phyloP scores from a whole-genome alignment of 2,329 filamentous ascomycete genomes.

The Epichloe coenophiala region DNA sequence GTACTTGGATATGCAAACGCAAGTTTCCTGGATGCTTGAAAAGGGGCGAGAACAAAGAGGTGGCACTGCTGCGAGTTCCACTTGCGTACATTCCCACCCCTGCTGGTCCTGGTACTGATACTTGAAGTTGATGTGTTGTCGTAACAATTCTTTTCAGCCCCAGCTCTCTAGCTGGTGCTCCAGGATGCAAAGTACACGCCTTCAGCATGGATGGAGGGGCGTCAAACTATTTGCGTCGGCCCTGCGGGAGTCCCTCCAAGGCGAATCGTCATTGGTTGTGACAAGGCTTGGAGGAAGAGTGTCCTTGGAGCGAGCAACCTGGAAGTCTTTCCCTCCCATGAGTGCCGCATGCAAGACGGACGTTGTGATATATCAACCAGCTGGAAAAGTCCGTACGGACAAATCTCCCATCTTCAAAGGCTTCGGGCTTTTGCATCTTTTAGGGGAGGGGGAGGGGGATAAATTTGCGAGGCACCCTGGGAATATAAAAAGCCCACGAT shows the following conservation, averaged over 20 bases:
- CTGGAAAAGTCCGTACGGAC: not conserved
- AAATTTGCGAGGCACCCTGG: too few species aligned
- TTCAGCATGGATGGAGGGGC: not conserved
- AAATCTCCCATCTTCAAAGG: not conserved
- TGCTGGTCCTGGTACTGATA: too few species aligned
- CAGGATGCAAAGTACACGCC: not conserved
- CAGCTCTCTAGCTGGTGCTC: not conserved
- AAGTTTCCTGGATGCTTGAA: too few species aligned
- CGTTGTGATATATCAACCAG: not conserved
- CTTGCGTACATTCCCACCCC: too few species aligned
- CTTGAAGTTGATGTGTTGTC: too few species aligned
- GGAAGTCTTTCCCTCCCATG: not conserved
- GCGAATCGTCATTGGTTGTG: not conserved
- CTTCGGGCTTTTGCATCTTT: too few species aligned
- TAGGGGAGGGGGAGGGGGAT: too few species aligned
- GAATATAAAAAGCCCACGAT: constrained; percentile 2
- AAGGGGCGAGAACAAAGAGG: too few species aligned
- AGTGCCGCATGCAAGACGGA: not conserved
- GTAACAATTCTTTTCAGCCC: too few species aligned
- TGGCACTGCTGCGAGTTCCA: too few species aligned
- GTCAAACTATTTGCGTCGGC: constrained; percentile 1
- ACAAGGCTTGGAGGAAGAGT: not conserved
- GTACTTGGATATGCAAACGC: not conserved
- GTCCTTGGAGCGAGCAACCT: not conserved
- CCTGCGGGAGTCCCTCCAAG: not conserved